Base-by-base conservation (phyloP, 1,139 yeast genomes). In the Ogataea hybrid region DNA sequence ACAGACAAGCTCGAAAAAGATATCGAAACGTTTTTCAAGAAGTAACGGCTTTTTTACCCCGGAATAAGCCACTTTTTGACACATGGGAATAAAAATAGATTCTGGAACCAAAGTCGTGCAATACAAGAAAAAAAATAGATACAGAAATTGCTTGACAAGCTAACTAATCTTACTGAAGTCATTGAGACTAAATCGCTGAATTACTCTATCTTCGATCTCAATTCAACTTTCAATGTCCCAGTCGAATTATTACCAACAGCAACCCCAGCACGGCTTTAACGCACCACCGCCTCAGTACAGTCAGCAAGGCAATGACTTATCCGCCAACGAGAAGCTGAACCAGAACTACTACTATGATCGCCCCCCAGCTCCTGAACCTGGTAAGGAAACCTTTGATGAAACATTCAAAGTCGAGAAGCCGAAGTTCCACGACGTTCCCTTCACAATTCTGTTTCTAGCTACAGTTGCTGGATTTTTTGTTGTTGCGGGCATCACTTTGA, bases 401-500 rank as follows among this genome's bases (percentile, higher is more conserved):
- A 71, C 83, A 18, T 86, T 84, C 65, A 77, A 79, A 51, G 73
- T 82, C 27, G 73, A 73, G 31, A 83, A 79, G 56, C 87, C 87
- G 8, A 73, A 67, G 50, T 77, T 72, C 64, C 83, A 87, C 55
- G 96, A 89, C 61, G 71, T 81, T 76, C 83, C 85, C 0, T 84
- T 84, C 53, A 71, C 85, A 0, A 53, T 84, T 2, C 68, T 88
- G 49, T 84, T 87, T 55, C 54, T 79, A 14, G 67, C 73, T 5
- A 79, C 82, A 9, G 70, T 83, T 5, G 76, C 69, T 17, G 96
- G 92, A 0, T 87, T 87, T 58, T 62, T 81, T 32, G 90, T 80
- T 0, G 69, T 89, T 32, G 84, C 95, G 0, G 84, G 76, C 5
- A 72, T 87, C 37, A 77, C 87, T 1, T 63, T 89, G 48, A 70